Evolutionary conservation across 1,284 basidiomycete species (phyloP).

Genomic region (Inonotus hispidus): DNA sequence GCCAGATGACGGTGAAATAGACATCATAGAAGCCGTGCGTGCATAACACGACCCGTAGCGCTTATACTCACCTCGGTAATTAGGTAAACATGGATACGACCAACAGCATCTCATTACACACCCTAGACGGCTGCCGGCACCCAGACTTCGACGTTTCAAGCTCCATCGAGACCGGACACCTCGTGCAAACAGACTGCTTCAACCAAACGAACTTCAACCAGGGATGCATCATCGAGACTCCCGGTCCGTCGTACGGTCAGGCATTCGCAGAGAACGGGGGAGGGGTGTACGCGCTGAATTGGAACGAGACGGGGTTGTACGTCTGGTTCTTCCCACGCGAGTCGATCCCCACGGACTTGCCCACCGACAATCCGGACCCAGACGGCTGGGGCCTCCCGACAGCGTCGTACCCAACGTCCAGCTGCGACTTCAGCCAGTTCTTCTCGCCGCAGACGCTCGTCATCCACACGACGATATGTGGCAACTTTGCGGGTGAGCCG

Average conservation of each 20-base stretch:
- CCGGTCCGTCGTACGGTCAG: conserved; percentile 32
- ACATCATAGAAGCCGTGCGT: conserved; percentile 36
- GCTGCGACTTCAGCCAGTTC: conserved; percentile 14
- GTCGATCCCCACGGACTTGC: conserved; percentile 13
- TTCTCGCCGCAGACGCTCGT: conserved; percentile 19
- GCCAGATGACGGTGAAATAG: conserved; percentile 40
- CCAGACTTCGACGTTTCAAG: conserved; percentile 15
- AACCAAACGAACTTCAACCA: conserved; percentile 32
- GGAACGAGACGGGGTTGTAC: conserved; percentile 37
- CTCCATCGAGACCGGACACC: conserved; percentile 17
- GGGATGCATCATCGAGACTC: conserved; percentile 40
- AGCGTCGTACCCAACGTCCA: conserved; percentile 13
- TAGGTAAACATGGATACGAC: conserved; percentile 22
- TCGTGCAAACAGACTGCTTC: conserved; percentile 25
- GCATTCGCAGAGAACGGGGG: conserved; percentile 36
- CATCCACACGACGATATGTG: conserved; percentile 22
- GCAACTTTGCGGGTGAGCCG: conserved; percentile 20
- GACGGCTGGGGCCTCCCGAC: conserved; percentile 18
- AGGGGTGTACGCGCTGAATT: conserved; percentile 41
- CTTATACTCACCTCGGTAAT: neutral
- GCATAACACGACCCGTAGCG: neutral
- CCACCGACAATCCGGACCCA: conserved; percentile 14
- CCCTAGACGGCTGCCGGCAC: conserved; percentile 27
- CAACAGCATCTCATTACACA: conserved; percentile 33
- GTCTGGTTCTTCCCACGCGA: conserved; percentile 37